Evolutionary conservation across 1,139 yeast species (phyloP).

Genomic region (Geotrichum candidum): DNA sequence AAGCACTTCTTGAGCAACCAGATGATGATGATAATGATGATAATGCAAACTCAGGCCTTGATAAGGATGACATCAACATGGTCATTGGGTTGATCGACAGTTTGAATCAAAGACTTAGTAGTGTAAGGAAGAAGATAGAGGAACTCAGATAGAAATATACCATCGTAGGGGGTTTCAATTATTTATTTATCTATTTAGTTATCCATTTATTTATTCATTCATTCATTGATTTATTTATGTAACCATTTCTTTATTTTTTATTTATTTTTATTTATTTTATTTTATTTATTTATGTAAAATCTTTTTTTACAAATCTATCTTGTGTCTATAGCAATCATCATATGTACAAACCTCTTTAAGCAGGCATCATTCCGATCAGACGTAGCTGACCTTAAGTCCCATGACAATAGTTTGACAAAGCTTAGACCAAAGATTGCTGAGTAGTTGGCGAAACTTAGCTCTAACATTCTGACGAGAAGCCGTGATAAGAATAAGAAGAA

Average conservation of each 20-base stretch:
- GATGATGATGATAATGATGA: slow-evolving; percentile 28
- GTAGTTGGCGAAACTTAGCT: not conserved
- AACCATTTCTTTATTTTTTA: not conserved
- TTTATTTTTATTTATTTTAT: not conserved
- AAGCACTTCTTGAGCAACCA: slow-evolving; percentile 56
- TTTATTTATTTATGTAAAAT: no score
- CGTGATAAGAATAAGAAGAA: not conserved
- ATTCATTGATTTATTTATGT: not conserved
- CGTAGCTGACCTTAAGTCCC: slow-evolving; percentile 16
- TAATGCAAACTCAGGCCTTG: slow-evolving; percentile 10
- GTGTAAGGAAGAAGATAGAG: slow-evolving; percentile 26
- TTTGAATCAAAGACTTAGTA: slow-evolving; percentile 31
- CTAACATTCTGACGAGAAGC: slow-evolving; percentile 5
- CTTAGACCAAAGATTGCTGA: slow-evolving; percentile 4
- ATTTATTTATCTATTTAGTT: not conserved
- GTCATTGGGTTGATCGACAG: slow-evolving; percentile 54
- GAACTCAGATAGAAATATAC: not conserved
- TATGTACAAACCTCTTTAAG: not conserved
- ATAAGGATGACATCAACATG: slow-evolving; percentile 49
- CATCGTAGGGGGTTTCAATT: not conserved
- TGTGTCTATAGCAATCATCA: not conserved
- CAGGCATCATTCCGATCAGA: not conserved
- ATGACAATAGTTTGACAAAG: slow-evolving; percentile 7
- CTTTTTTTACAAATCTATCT: not conserved
- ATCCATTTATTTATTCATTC: not conserved